Evolutionary conservation across 1,139 yeast species (phyloP).

Genomic region (Yamadazyma mexicana): DNA sequence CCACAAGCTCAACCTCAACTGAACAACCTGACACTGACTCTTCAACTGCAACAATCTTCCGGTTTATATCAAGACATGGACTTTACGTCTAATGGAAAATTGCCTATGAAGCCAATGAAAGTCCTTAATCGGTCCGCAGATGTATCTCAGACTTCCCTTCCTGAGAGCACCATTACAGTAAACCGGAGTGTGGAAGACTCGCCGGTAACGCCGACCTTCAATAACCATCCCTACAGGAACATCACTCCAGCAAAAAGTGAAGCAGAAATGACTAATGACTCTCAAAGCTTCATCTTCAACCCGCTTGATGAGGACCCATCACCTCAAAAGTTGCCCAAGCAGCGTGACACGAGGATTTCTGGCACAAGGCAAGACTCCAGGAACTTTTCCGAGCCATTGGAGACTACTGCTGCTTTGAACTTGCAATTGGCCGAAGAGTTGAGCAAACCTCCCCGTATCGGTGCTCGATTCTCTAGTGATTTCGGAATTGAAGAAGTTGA

Average conservation of each 20-base stretch:
- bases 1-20: constrained; percentile 2
- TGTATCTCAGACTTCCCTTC: constrained; percentile 15
- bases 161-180: constrained; percentile 9
- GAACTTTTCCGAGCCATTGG: constrained; percentile 27
- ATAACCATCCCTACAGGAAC: constrained; percentile 11
- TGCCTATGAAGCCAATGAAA: constrained; percentile 46
- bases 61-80: constrained; percentile 38
- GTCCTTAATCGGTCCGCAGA: constrained; percentile 24
- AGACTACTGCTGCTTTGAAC: constrained; percentile 28
- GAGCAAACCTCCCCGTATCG: constrained; percentile 10
- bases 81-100: constrained; percentile 44
- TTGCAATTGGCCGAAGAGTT: constrained; percentile 24
- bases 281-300: constrained; percentile 35
- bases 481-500: constrained; percentile 44
- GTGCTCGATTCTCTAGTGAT: constrained; percentile 16
- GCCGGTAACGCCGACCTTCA: background rate
- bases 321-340: constrained; percentile 5
- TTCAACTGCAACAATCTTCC: background rate
- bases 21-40: background rate
- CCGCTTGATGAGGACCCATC: constrained; percentile 10
- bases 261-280: constrained; percentile 21
- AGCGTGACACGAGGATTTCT: background rate
- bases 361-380: constrained; percentile 5
- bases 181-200: constrained; percentile 5
- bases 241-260: constrained; percentile 11